These are phyloP conservation scores for Colletotrichum sidae DNA, from an alignment of 2,329 filamentous ascomycete genomes.

Conservation along the genomic window DNA sequence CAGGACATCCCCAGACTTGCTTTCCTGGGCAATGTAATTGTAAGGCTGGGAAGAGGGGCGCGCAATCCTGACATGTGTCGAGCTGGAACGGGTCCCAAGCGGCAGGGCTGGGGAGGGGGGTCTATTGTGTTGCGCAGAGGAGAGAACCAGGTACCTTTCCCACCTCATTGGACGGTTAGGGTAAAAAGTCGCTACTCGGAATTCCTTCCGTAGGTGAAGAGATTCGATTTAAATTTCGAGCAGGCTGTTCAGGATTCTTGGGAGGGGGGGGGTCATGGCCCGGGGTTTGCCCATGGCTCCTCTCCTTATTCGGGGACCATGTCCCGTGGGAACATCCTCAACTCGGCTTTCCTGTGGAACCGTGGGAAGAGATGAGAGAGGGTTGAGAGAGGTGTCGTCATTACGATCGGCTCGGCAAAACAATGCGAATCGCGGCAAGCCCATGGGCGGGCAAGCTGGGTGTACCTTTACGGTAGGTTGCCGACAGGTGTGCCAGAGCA, in stretches of 20 bases:
- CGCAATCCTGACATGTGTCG: not conserved
- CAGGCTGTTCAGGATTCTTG: not conserved
- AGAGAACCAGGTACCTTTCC: no score
- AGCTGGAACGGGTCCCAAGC: no score
- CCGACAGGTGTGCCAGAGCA: no score
- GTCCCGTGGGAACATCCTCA: not conserved
- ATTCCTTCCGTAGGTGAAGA: not conserved
- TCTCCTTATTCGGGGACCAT: no score
- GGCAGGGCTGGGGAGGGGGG: no score
- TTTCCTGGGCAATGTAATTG: not conserved
- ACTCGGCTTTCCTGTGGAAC: not conserved
- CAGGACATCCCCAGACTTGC: slow-evolving; percentile 4
- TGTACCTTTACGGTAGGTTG: no score
- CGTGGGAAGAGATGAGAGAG: not conserved
- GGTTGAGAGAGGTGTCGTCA: slow-evolving; percentile 24
- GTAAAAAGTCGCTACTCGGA: not conserved
- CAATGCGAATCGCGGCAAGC: slow-evolving; percentile 8
- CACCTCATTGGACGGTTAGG: no score
- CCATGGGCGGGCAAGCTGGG: no score
- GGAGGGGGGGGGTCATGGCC: no score
- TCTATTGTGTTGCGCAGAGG: no score
- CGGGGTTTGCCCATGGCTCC: no score
- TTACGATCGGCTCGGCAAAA: slow-evolving; percentile 35
- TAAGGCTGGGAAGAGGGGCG: slow-evolving; percentile 9
- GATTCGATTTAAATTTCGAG: not conserved